phyloP scores from a whole-genome alignment of 1,139 yeast genomes.

The Geotrichum siamense region DNA sequence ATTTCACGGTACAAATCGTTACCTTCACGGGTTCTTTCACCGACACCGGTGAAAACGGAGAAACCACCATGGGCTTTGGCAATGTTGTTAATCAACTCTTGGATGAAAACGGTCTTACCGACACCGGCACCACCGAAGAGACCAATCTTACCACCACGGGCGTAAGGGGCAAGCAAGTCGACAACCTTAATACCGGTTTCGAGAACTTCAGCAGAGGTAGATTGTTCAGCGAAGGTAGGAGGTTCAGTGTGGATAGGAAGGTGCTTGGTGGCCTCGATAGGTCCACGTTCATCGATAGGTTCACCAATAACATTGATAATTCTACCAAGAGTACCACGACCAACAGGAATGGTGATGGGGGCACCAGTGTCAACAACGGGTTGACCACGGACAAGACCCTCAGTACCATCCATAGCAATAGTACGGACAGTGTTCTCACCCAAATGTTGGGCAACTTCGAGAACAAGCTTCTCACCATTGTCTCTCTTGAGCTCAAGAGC shows the following conservation, averaged over 20 bases:
- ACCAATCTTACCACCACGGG: slow-evolving; percentile 99
- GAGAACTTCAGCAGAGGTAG: slow-evolving; percentile 94
- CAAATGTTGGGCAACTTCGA: slow-evolving; percentile 98
- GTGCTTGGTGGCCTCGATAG: slow-evolving; percentile 83
- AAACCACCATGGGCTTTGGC: slow-evolving; percentile 99
- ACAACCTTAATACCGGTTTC: slow-evolving; percentile 99
- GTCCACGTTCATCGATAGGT: slow-evolving; percentile 99
- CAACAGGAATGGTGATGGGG: slow-evolving; percentile 98
- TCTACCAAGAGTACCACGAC: slow-evolving; percentile 98
- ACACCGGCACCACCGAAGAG: slow-evolving; percentile 99
- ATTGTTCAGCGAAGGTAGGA: slow-evolving; percentile 92
- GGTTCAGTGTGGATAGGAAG: slow-evolving; percentile 99
- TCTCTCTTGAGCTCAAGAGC: slow-evolving; percentile 80
- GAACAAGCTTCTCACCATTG: slow-evolving; percentile 63
- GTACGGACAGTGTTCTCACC: slow-evolving; percentile 99
- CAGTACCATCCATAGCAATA: slow-evolving; percentile 99
- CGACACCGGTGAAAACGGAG: slow-evolving; percentile 99
- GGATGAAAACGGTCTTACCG: slow-evolving; percentile 99
- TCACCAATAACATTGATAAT: slow-evolving; percentile 98
- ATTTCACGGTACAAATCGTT: slow-evolving; percentile 99
- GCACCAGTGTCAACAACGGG: slow-evolving; percentile 90
- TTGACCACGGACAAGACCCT: slow-evolving; percentile 99
- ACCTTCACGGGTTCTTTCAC: slow-evolving; percentile 99
- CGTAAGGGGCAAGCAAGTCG: slow-evolving; percentile 98
- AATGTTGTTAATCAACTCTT: slow-evolving; percentile 98